Evolutionary conservation across 495 filamentous ascomycete genomes (phyloP).

Genomic region (Cercophora samala): DNA sequence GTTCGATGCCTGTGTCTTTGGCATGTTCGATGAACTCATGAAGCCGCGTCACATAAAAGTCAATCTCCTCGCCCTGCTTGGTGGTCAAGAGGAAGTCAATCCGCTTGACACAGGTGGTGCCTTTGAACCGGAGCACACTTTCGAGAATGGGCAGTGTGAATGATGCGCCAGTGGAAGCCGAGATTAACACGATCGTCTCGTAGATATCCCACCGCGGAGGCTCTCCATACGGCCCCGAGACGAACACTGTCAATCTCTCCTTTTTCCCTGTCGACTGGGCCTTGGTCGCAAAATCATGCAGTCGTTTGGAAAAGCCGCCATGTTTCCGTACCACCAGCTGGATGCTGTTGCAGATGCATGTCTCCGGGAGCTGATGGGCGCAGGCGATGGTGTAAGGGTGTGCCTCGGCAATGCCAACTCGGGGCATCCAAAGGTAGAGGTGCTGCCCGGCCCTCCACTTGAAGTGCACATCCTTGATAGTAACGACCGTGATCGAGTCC

Average conservation of each 20-base stretch:
- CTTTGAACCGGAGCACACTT: constrained; percentile 44
- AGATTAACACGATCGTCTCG: constrained; percentile 57
- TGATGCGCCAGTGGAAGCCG: constrained; percentile 56
- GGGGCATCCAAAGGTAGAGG: constrained; percentile 70
- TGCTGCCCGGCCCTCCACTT: constrained; percentile 76
- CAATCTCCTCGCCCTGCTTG: constrained; percentile 63
- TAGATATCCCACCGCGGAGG: constrained; percentile 56
- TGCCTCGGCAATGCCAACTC: constrained; percentile 63
- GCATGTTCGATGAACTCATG: constrained; percentile 55
- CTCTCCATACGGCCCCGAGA: constrained; percentile 58
- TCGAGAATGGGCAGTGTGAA: constrained; percentile 57
- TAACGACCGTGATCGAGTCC: constrained; percentile 63
- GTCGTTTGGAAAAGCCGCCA: constrained; percentile 63
- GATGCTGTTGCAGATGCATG: constrained; percentile 56
- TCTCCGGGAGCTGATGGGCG: constrained; percentile 41
- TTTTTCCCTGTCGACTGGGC: constrained; percentile 32
- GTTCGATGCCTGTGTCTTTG: constrained; percentile 43
- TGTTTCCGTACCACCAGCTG: constrained; percentile 72
- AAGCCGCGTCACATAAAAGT: constrained; percentile 64
- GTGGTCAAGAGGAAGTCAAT: constrained; percentile 73
- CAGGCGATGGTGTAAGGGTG: constrained; percentile 81
- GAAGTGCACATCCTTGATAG: constrained; percentile 65
- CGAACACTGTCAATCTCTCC: constrained; percentile 44
- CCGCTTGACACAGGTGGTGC: constrained; percentile 56
- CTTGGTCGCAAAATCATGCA: constrained; percentile 62